Evolutionary conservation across 2,329 filamentous ascomycete species (phyloP).

Genomic region (Penicillium sp.): DNA sequence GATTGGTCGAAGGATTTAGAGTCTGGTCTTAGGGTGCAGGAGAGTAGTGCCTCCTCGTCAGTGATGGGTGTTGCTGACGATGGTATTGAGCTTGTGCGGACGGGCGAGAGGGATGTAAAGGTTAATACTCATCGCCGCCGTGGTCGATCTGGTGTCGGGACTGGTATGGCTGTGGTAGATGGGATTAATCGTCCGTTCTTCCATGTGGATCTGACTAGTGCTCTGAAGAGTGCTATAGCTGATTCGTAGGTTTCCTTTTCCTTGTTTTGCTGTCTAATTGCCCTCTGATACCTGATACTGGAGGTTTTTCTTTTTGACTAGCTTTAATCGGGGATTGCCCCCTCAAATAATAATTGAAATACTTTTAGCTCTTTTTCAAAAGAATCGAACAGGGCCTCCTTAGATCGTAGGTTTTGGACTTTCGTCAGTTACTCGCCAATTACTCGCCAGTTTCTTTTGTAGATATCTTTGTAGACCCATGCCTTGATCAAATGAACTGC

Average conservation of each 20-base stretch:
- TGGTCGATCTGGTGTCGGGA: slow-evolving; percentile 57
- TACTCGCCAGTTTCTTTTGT: too few relatives aligned
- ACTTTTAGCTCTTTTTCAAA: not conserved
- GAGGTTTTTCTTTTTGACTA: not conserved
- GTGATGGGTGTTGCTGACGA: not conserved
- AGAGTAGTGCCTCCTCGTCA: not conserved
- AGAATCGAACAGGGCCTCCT: too few relatives aligned
- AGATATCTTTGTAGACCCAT: too few relatives aligned
- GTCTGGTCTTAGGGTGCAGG: not conserved
- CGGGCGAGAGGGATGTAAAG: not conserved
- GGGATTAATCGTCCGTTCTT: slow-evolving; percentile 82
- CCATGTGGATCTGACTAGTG: slow-evolving; percentile 83
- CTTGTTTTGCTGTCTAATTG: not conserved
- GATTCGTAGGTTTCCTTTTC: slow-evolving; percentile 45
- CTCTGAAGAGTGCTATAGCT: slow-evolving; percentile 75
- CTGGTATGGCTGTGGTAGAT: slow-evolving; percentile 61
- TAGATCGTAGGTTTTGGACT: too few relatives aligned
- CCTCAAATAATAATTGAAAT: not conserved
- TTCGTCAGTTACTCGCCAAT: too few relatives aligned
- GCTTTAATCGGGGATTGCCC: not conserved
- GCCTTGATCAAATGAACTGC: too few relatives aligned
- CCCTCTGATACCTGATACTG: not conserved
- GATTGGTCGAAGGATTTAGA: not conserved
- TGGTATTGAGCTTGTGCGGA: not conserved
- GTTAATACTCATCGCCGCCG: not conserved